Base-by-base conservation (phyloP, 192 early-diverging fungal genomes). In the Irineochytrium annulatum region DNA sequence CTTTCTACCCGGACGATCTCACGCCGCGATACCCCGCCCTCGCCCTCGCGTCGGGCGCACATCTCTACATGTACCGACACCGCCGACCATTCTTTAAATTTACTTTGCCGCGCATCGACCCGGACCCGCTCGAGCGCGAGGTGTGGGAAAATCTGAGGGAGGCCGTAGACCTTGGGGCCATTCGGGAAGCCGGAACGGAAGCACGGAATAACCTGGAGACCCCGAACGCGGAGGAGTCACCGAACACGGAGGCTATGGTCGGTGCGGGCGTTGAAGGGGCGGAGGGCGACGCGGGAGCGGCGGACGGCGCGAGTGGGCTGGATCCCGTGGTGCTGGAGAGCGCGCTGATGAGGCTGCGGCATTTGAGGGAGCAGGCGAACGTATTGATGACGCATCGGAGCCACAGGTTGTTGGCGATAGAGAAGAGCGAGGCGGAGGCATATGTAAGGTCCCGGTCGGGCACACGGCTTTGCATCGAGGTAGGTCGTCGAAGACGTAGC, bases 1-100 rank as follows among this genome's bases (percentile, higher is more conserved):
- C 56, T 31, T 59, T 65, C 34, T 58, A 65, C 28, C 55, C 63
- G 1, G 63, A 65, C 45, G 33, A 30, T n/a, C n/a, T 41, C 39
- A 43, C 27, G 4, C 62, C 62, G 1, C 55, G 56, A 35, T 58
- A 46, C 19, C 63, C 63, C 1, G 33, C 58, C 2, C n/a, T 57
- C 46, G 63, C 63, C 0, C 33, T 65, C 6, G 63, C 28, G 30
- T 51, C 46, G 3, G 56, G 55, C 16, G 19, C 55, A 2, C 22
- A 48, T 45, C 30, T 65, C 24, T 65, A 49, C 46, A 45, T 65
- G 55, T 52, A 58, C 32, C 63, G 57, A 39, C 41, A 35, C 1
- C 8, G 46, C 8, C 32, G 31, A 13, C 63, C 63, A 1, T 65
- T 58, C 56, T 55, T 58, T 33, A 32, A 49, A n/a, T 57, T 65